Base-by-base conservation (phyloP, 768 basidiomycete species). In the Pisolithus sp. region DNA sequence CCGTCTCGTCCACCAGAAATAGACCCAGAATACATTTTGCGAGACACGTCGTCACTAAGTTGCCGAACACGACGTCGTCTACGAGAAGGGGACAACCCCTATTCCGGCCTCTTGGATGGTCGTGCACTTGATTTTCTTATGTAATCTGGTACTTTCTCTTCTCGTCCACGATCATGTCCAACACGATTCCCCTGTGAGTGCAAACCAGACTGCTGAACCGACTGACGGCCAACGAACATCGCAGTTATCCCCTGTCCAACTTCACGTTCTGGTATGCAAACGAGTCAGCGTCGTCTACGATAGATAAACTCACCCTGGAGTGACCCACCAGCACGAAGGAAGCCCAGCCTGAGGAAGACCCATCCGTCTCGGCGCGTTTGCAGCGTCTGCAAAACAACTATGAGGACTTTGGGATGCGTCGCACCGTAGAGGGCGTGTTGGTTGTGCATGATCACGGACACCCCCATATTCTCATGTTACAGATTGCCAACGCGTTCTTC, bases 401-500 rank as follows among this genome's bases (percentile, higher is more conserved):
- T 79, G 90, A 92, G 66, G 91, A 95, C 68, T 93, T 86, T 68
- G 96, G 96, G 8, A 95, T 97, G 90, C 81, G 96, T 17, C 76
- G 93, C 18, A 96, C 95, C 0, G 94, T 96, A 7, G 94, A 96
- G 63, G 92, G 76, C 7, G 69, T 68, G 50, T 65, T 68, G 42
- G 86, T 94, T 51, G 93, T 93, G 5, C 91, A 96, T 69, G 93
- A 97, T 66, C 94, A 97, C 59, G 95, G 94, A 0, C 92, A 95
- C 63, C 94, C 95, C 1, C 95, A 99, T 62, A 92, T 98, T 55
- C 82, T 99, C 58, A 93, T 98, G 86, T 80, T 97, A 5, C 96
- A 98, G 65, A 96, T 99, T 64, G 96, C 94, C 20, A 97, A 96
- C 67, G 93, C 93, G 15, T 99, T 98, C 70, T 98, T 97, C 79